Evolutionary conservation across 2,329 filamentous ascomycete species (phyloP), one percentile per base, ranked within the genome.

Genomic region (Boeremia lycopersici): DNA sequence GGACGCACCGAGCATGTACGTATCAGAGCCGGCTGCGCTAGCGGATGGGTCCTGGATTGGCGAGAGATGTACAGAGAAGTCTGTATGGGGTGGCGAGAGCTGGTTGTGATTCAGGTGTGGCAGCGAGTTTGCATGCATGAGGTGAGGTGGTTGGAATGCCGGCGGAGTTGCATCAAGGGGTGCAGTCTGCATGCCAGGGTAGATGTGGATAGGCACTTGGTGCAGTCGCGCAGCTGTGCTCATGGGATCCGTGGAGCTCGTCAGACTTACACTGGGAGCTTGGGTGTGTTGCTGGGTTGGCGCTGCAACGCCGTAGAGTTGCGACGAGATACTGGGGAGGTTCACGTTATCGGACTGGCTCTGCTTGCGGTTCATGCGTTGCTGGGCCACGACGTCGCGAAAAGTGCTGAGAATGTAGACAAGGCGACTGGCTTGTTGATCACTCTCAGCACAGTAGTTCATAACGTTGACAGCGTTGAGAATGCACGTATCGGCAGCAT

Each of bases 381-480:
- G 72, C 23, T 70, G 61, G 1, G 53, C 30, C 2, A 77, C 73
- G 6, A 75, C 75, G 19, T 77, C 74, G 28, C 71, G 67, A 58
- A 77, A 77, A 0, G 72, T 61, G 42, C 60, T 67, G 7, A 78
- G 60, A 13, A 78, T 75, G 44, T 75, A 73, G 6, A 75, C 65
- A 11, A 76, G 62, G 2, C 74, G 70, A 28, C 59, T 72, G 13
- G 76, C 74, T 63, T 77, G 75, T 45, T 71, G 73, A 48, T 78
- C 76, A 57, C 66, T 72, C 53, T 77, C 73, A 0, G 65, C 74
- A 40, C 73, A 77, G 46, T 77, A 77, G 23, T 64, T 67, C 72
- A 77, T 75, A 39, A 77, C 70, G n/a, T 63, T 71, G 43, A 76
- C 66, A 6, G 73, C 68, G 39, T 76, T 76, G 8, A 64, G 48